These are phyloP conservation scores for Salvia miltiorrhiza DNA, from an alignment of 257 asterid species.

Conservation along the genomic window DNA sequence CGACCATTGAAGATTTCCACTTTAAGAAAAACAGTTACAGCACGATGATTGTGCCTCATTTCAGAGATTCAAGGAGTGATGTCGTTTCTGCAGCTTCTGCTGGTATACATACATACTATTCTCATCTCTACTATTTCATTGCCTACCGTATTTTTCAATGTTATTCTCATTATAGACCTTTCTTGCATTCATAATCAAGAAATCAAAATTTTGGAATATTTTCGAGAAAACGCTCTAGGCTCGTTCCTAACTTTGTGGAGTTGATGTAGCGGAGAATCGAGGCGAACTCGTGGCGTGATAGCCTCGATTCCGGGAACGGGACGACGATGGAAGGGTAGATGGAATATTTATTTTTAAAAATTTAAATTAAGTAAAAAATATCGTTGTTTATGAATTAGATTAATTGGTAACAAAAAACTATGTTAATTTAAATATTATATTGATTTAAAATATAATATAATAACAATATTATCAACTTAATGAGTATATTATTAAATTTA, in stretches of 20 bases:
- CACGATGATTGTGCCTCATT: background rate
- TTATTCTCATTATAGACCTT: too few relatives aligned
- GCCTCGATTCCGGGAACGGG: constrained; percentile 12
- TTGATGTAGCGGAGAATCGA: background rate
- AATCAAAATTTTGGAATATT: background rate
- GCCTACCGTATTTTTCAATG: too few relatives aligned
- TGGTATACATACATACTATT: background rate
- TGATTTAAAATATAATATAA: too few relatives aligned
- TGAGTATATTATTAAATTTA: too few relatives aligned
- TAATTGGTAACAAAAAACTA: too few relatives aligned
- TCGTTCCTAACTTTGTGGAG: background rate
- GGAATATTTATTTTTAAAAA: too few relatives aligned
- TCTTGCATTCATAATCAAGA: too few relatives aligned
- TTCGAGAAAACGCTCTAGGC: background rate
- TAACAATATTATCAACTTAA: too few relatives aligned
- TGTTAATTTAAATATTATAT: too few relatives aligned
- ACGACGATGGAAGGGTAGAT: background rate
- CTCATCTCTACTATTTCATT: too few relatives aligned
- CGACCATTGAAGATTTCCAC: background rate
- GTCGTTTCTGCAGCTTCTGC: background rate
- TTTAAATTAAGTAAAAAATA: too few relatives aligned
- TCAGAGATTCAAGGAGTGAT: background rate
- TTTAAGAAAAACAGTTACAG: background rate
- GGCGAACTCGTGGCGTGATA: background rate
- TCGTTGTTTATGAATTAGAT: too few relatives aligned